Evolutionary conservation across 345 rosid genomes (phyloP), one percentile per base, ranked within the genome.

Genomic region (Lumnitzera littorea): DNA sequence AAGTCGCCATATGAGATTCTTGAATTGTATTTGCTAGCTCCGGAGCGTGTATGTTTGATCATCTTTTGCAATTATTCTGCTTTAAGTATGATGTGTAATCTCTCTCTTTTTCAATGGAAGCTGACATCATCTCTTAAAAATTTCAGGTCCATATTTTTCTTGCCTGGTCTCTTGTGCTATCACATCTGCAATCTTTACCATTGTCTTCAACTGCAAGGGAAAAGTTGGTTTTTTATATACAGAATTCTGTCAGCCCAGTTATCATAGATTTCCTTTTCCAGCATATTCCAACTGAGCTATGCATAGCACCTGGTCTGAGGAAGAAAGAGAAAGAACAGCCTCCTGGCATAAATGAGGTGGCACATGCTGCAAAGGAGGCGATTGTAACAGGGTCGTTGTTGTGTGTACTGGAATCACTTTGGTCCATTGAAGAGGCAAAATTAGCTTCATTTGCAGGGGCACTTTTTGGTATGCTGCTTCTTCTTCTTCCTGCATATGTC

Each of bases 401-500:
- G 71, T 76, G 79, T 71, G 65, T 84, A 20, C 77, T 89, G 50
- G 95, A 89, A 74, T 77, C 96, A 62, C 86, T 92, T 65, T 87
- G 97, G 97, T 94, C 96, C 46, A 70, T 81, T 60, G 80, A 82
- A 55, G 67, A 86, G 8, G 64, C 61, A 50, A 89, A 79, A 62
- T 64, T 89, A 84, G 87, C 98, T 58, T 64, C 78, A 7, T 88
- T 92, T 73, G 88, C 98, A 66, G 98, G 90, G 60, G 91, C 91
- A 27, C 62, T 89, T 62, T 92, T 79, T 50, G 98, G 96, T 71
- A 59, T 92, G 78, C 82, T 89, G 91, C 84, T 92, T 53, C 72
- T 83, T 52, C 76, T 89, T 74, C 88, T 92, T 68, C 98, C 98
- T 63, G 96, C 98, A 57, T 92, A 85, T 61, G 97, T 92, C 56